phyloP scores from a whole-genome alignment of 129 eudicot genomes.

The Artemisia argyi region DNA sequence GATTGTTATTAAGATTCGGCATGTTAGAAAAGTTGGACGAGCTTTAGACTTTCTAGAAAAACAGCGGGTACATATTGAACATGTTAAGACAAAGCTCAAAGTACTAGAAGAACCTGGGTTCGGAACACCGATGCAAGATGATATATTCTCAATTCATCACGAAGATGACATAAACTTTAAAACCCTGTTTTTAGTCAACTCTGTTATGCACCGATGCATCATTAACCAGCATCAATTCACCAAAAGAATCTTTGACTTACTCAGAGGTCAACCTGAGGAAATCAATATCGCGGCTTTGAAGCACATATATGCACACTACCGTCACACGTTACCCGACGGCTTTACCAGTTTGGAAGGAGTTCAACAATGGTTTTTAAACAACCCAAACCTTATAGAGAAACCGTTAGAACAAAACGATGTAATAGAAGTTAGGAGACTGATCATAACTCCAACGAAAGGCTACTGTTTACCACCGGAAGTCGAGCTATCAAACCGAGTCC shows the following conservation, averaged over 20 bases:
- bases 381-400: slow-evolving; percentile 52
- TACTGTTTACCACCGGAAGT: slow-evolving; percentile 68
- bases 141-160: slow-evolving; percentile 51
- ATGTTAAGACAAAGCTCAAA: slow-evolving; percentile 8
- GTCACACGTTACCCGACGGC: slow-evolving; percentile 48
- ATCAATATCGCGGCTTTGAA: slow-evolving; percentile 50
- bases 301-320: slow-evolving; percentile 47
- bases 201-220: slow-evolving; percentile 56
- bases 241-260: slow-evolving; percentile 38
- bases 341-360: slow-evolving; percentile 30
- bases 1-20: slow-evolving; percentile 44
- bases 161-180: slow-evolving; percentile 41
- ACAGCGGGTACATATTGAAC: slow-evolving; percentile 31
- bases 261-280: slow-evolving; percentile 42
- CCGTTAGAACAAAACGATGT: slow-evolving; percentile 41
- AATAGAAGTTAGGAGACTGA: slow-evolving; percentile 58
- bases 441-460: slow-evolving; percentile 68
- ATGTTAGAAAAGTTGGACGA: slow-evolving; percentile 31
- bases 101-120: slow-evolving; percentile 53
- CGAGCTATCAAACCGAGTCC: slow-evolving; percentile 64
- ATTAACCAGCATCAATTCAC: slow-evolving; percentile 68
- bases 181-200: slow-evolving; percentile 54
- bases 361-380: slow-evolving; percentile 55
- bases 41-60: slow-evolving; percentile 46
- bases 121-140: slow-evolving; percentile 35